A percentile compares a stretch with the other conserved stretches of the same genome.
Conservation (phyloP, 441 rosid species). For the Croton setiger region DNA sequence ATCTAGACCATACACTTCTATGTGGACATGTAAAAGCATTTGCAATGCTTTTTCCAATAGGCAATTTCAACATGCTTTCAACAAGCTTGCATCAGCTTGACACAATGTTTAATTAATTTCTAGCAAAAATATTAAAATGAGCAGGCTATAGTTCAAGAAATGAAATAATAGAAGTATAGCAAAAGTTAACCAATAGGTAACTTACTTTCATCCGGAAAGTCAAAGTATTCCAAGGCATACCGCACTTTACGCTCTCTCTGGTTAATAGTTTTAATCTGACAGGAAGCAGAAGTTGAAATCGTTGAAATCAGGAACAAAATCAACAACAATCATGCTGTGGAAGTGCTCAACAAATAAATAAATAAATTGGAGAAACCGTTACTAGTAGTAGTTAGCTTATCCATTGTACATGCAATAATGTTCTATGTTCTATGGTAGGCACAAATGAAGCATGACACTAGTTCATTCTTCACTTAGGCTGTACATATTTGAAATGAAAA, state of each 20-base stretch:
- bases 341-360: not conserved
- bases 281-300: not conserved
- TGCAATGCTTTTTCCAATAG: not conserved
- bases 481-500: not conserved
- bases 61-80: not conserved
- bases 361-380: too few relatives aligned
- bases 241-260: conserved; percentile 8
- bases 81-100: not conserved
- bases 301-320: too few relatives aligned
- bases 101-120: not conserved
- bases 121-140: not conserved
- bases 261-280: conserved; percentile 40
- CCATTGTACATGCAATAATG: not conserved
- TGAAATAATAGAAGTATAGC: not conserved
- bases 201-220: conserved; percentile 76
- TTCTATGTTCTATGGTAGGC: not conserved
- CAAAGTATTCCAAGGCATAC: conserved; percentile 40
- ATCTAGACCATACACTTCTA: not conserved
- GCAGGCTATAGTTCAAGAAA: not conserved
- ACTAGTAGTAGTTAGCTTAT: not conserved
- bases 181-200: conserved; percentile 5
- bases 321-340: too few relatives aligned
- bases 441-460: not conserved
- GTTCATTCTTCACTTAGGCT: not conserved
- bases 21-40: not conserved